Evolutionary conservation across 306 rosid genomes (phyloP).

Genomic region (Prunus padus): DNA sequence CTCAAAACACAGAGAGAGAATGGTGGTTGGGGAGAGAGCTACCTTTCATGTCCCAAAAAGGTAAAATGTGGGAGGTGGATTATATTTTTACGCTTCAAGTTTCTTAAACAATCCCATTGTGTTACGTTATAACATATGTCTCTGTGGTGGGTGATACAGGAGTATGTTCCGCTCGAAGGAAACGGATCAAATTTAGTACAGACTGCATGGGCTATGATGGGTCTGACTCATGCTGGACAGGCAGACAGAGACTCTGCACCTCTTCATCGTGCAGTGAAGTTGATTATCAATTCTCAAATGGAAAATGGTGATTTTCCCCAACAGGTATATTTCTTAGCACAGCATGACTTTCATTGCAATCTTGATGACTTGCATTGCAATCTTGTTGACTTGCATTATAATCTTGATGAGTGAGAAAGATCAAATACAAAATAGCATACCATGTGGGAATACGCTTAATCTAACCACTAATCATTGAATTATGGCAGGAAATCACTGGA

Average conservation of each 20-base stretch:
- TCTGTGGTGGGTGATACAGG: constrained; percentile 8
- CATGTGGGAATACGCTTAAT: too few relatives aligned
- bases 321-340: constrained; percentile 31
- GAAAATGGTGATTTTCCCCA: constrained; percentile 73
- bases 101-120: neutral
- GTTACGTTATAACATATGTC: too few relatives aligned
- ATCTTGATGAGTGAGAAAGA: too few relatives aligned
- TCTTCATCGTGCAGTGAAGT: constrained; percentile 55
- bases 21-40: constrained; percentile 83
- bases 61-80: neutral
- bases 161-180: constrained; percentile 48
- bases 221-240: constrained; percentile 45
- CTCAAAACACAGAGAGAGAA: constrained; percentile 42
- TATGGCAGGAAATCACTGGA: constrained; percentile 50
- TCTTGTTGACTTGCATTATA: too few relatives aligned
- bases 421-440: too few relatives aligned
- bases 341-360: neutral
- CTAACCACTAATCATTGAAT: neutral
- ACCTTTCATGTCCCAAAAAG: constrained; percentile 52
- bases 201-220: constrained; percentile 72
- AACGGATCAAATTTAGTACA: constrained; percentile 59
- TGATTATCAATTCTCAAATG: constrained; percentile 54
- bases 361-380: too few relatives aligned
- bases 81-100: neutral
- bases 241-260: constrained; percentile 18